Percentiles rank a stretch among this genome's conserved stretches.
Evolutionary conservation across 306 rosid genomes (phyloP).

Genomic region (Chamaecrista fasciculata): DNA sequence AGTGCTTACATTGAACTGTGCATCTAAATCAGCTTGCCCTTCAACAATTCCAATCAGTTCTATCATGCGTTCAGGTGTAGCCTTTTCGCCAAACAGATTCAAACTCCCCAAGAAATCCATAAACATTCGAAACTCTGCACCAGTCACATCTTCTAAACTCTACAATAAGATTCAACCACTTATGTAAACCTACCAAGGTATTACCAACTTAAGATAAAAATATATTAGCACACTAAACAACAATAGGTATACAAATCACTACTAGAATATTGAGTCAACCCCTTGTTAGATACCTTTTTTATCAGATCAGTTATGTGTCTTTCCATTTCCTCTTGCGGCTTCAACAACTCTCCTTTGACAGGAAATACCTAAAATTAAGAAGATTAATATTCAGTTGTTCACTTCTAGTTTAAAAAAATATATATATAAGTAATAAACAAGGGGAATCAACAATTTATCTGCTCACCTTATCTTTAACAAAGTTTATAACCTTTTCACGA

Average conservation of each 20-base stretch:
- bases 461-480: conserved; percentile 89
- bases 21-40: conserved; percentile 96
- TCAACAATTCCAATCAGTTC: conserved; percentile 93
- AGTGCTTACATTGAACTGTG: conserved; percentile 64
- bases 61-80: conserved; percentile 79
- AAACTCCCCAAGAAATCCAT: conserved; percentile 88
- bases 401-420: conserved; percentile 14
- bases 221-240: conserved; percentile 20
- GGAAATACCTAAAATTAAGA: conserved; percentile 75
- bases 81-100: conserved; percentile 89
- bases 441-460: conserved; percentile 6
- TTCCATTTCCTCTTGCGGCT: conserved; percentile 97
- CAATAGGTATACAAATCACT: neutral
- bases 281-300: conserved; percentile 59
- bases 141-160: conserved; percentile 95
- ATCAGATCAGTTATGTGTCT: conserved; percentile 95
- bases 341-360: conserved; percentile 81
- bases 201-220: neutral
- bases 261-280: conserved; percentile 23
- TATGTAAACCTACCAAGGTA: neutral
- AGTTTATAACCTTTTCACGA: conserved; percentile 92
- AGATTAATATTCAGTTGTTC: conserved; percentile 26
- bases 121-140: conserved; percentile 90
- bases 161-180: conserved; percentile 46
- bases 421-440: conserved; percentile 10